Conservation (phyloP, 345 rosid species). For the Raphanus sativus region DNA sequence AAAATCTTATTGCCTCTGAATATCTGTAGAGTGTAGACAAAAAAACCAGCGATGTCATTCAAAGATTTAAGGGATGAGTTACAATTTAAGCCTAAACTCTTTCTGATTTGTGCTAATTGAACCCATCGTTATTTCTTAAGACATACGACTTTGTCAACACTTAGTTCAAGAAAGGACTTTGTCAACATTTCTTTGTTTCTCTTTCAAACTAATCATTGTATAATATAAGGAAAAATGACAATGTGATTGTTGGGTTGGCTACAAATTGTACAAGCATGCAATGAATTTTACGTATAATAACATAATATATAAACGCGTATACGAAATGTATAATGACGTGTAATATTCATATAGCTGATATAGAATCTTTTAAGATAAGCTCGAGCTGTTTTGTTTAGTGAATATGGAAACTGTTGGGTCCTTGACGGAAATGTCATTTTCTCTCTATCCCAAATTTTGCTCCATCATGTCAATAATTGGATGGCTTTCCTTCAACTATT, state of each 20-base stretch:
- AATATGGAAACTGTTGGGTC: conserved; percentile 21
- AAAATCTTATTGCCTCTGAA: background rate
- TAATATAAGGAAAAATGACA: conserved; percentile 5
- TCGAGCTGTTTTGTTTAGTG: conserved; percentile 23
- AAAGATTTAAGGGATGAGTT: background rate
- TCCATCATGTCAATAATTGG: conserved; percentile 31
- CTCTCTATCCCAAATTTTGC: conserved; percentile 30
- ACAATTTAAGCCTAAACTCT: background rate
- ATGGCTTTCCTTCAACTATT: conserved; percentile 25
- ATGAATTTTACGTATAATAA: conserved; percentile 1
- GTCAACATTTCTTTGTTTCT: background rate
- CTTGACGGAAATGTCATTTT: conserved; percentile 27
- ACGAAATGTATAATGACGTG: conserved; percentile 28
- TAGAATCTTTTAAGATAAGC: conserved; percentile 33
- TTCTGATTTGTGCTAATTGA: background rate
- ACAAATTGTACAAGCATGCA: conserved; percentile 12
- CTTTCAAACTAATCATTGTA: conserved; percentile 26
- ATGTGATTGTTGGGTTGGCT: background rate
- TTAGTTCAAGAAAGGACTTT: background rate
- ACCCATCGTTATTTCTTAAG: background rate
- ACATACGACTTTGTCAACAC: conserved; percentile 7
- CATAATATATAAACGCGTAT: conserved; percentile 10
- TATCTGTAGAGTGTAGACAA: background rate
- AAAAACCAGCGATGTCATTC: background rate
- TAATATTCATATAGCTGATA: background rate